phyloP scores from a whole-genome alignment of 345 rosid genomes.

The Linum lewisii region DNA sequence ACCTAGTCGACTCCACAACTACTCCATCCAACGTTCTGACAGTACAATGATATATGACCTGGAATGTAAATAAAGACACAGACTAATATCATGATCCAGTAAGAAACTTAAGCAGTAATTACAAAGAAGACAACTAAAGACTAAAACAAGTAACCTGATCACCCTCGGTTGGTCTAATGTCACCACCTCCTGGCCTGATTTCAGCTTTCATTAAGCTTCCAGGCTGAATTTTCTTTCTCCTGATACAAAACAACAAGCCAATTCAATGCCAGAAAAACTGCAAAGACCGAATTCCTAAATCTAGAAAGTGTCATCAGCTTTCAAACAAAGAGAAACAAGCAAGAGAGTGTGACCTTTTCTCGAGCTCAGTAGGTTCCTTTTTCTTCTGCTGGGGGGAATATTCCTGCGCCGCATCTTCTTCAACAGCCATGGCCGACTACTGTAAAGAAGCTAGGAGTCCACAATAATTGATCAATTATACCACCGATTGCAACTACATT shows the following conservation, averaged over 20 bases:
- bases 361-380: constrained; percentile 50
- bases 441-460: neutral
- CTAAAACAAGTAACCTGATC: constrained; percentile 60
- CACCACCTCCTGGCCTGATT: constrained; percentile 87
- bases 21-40: constrained; percentile 80
- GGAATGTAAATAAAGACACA: constrained; percentile 2
- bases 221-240: constrained; percentile 80
- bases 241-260: constrained; percentile 14
- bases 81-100: neutral
- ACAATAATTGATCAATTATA: too few species aligned
- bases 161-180: constrained; percentile 68
- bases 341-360: constrained; percentile 30
- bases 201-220: constrained; percentile 89
- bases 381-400: constrained; percentile 28
- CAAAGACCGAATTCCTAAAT: neutral
- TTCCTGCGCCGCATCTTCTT: constrained; percentile 24
- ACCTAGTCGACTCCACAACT: constrained; percentile 63
- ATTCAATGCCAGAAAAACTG: neutral
- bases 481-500: neutral
- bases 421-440: constrained; percentile 30
- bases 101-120: neutral
- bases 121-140: neutral
- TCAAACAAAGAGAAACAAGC: neutral
- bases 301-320: constrained; percentile 3
- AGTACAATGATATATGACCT: constrained; percentile 83